A percentile compares a stretch with the other conserved stretches of the same genome.
Evolutionary conservation across 345 rosid genomes (phyloP).

Genomic region (Citrus reticulata): DNA sequence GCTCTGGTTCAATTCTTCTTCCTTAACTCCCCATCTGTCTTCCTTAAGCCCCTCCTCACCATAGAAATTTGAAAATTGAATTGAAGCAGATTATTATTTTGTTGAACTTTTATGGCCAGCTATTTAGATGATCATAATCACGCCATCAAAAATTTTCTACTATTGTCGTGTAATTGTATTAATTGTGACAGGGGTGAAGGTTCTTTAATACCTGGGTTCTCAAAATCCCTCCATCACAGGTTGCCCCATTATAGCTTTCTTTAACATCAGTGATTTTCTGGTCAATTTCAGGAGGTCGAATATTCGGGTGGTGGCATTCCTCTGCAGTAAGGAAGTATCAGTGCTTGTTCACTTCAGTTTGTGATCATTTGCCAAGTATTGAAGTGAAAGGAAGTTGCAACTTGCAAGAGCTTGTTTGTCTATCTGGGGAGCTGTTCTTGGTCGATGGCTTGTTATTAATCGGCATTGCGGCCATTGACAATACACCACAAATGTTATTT

Average conservation of each 20-base stretch:
- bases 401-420: neutral
- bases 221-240: neutral
- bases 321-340: conserved; percentile 24
- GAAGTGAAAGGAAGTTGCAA: neutral
- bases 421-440: neutral
- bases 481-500: neutral
- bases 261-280: conserved; percentile 9
- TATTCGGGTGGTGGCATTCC: conserved; percentile 83
- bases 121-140: neutral
- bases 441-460: neutral
- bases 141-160: neutral
- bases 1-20: conserved; percentile 61
- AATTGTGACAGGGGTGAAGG: neutral
- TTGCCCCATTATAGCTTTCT: neutral
- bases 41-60: neutral
- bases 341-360: neutral
- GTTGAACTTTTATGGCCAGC: neutral
- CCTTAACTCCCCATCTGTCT: neutral
- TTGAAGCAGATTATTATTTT: neutral
- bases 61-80: neutral
- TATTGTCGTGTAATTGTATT: neutral
- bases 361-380: neutral
- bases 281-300: conserved; percentile 76
- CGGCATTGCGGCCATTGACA: neutral
- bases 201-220: neutral